Base-by-base conservation (phyloP, 2,329 filamentous ascomycete genomes). In the Ilyonectria robusta region DNA sequence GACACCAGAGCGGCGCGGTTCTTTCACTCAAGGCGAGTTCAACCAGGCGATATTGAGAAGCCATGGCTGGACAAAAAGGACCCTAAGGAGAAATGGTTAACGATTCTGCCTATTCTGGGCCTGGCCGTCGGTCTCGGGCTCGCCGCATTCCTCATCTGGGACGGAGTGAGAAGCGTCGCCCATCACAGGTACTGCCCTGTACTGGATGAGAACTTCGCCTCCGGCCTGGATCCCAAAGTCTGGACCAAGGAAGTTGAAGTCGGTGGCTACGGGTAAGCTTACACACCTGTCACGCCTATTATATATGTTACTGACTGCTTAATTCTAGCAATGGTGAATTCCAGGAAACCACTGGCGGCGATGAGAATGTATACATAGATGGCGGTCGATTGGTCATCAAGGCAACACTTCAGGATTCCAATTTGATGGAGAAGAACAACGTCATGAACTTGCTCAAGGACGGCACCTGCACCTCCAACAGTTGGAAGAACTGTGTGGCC, bases 11-110 rank as follows among this genome's bases (percentile, higher is more conserved):
- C 82, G 84, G 72, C 83, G 86, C 59, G 17, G 2, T 94, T 92
- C 81, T 95, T 95, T 77, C 91, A 91, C 79, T 94, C 92, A 19
- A 86, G 92, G 65, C 84, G 92, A 67, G 87, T 95, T 37, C 88
- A 86, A 77, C 93, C 94, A 78, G 92, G 89, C 47, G 88, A 93
- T 55, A 80, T 93, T 3, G 91, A 94, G 78, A 92, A 93, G 81
- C 92, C 93, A 13, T 96, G 94, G 94, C 81, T 92, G 44, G 81
- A 87, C n/a, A 91, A 90, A 77, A 89, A 85, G 64, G 91, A 95
- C 71, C 91, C 92, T 13, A 92, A 90, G 78, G 92, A 95, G 85
- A 96, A 94, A 83, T 96, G 93, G 93, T 90, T 94, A 9, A 94
- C 91, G 2, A 94, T 95, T 69, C 87, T 97, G 64, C 93, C 93